phyloP scores from a whole-genome alignment of 129 eudicot species.

The Pulicaria dysenterica region DNA sequence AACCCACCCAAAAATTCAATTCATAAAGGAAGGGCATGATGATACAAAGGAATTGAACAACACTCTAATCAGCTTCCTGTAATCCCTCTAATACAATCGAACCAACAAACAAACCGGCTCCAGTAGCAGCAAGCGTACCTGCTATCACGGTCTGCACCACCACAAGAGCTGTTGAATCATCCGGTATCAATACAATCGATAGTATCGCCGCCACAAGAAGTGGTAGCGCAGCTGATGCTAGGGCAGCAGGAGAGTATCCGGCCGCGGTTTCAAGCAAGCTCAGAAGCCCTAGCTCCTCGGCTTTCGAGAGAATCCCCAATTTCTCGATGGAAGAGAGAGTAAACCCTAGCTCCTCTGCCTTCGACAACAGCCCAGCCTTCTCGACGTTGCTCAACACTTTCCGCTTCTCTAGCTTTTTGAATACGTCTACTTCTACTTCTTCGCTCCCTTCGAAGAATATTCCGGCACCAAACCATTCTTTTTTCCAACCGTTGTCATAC shows the following conservation, averaged over 20 bases:
- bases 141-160: conserved; percentile 57
- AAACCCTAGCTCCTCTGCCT: conserved; percentile 82
- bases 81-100: conserved; percentile 82
- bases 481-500: conserved; percentile 70
- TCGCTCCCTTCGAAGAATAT: conserved; percentile 84
- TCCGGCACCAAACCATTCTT: conserved; percentile 96
- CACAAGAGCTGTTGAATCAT: conserved; percentile 73
- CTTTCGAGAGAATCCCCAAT: conserved; percentile 77
- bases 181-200: conserved; percentile 66
- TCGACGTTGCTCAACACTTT: conserved; percentile 87
- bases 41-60: conserved; percentile 2
- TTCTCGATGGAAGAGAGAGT: conserved; percentile 91
- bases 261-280: conserved; percentile 75
- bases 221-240: conserved; percentile 83
- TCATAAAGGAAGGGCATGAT: neutral
- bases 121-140: conserved; percentile 64
- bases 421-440: conserved; percentile 77
- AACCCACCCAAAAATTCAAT: conserved; percentile 18
- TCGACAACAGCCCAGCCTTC: conserved; percentile 80
- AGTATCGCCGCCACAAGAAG: conserved; percentile 60
- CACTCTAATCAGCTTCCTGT: conserved; percentile 78
- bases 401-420: conserved; percentile 81
- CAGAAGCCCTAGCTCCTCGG: conserved; percentile 87
- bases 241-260: conserved; percentile 55
- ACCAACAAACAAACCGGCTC: conserved; percentile 71